Evolutionary conservation across 106 monocot genomes (phyloP), one percentile per base, ranked within the genome.

Genomic region (Amphibolis antarctica): DNA sequence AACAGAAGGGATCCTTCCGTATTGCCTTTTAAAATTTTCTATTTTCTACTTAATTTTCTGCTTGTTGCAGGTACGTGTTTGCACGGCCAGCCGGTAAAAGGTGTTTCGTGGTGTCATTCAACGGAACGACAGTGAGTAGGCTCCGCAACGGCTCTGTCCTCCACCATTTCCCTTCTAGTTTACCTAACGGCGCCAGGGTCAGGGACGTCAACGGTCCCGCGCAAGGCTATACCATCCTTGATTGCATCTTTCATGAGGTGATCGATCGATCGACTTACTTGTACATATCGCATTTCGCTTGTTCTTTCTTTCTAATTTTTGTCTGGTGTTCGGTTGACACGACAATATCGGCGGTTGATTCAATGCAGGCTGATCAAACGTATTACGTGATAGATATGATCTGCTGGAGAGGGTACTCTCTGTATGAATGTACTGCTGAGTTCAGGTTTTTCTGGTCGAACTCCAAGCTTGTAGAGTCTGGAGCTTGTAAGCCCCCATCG

Each of bases 391-490:
- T 98, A 71, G 98, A 98, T 63, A 84, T 98, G 98, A 72, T 98
- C 45, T 91, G 91, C 73, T 88, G 98, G 98, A 53, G 85, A 67
- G 90, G 98, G 1, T 91, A 98, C 59, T 83, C 98, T 42, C 79
- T 87, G 43, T 98, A 98, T 49, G 91, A 98, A 15, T 98, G 98
- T 73, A 82, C 66, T 46, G 71, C 81, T 12, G 98, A 98, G 62
- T 98, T 98, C 77, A 86, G 98, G 64, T 98, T 98, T 64, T 87
- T 88, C 74, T 91, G 98, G 98, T 71, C 88, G 63, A 98, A 87
- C 51, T 91, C 98, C 12, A 98, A 98, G 72, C 80, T 98, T 71
- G 71, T 60, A 1, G 91, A 98, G 82, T 69, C 80, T 49, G 85
- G 87, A 57, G 91, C 91, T 42, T 84, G 82, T 71, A 72, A 98